These are phyloP conservation scores for Boletus huronensis DNA, from an alignment of 768 basidiomycete species.

Conservation along the genomic window DNA sequence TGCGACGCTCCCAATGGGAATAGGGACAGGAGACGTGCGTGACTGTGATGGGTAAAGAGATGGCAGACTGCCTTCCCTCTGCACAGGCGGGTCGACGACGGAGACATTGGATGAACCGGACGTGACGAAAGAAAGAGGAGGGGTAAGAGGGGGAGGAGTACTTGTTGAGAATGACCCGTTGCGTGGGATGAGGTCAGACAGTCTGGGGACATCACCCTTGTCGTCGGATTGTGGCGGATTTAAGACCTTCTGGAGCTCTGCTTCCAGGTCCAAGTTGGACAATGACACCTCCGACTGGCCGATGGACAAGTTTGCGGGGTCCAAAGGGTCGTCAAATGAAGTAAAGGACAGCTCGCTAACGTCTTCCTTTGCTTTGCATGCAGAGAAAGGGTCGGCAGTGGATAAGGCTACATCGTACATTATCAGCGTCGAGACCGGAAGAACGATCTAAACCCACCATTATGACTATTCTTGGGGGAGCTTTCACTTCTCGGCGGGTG, in stretches of 20 bases:
- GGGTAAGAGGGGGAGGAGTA: slow-evolving; percentile 25
- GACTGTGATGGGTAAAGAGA: slow-evolving; percentile 2
- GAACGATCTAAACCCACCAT: slow-evolving; percentile 13
- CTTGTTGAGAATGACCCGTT: slow-evolving; percentile 24
- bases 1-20: background rate
- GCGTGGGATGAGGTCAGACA: slow-evolving; percentile 27
- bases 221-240: slow-evolving; percentile 10
- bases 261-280: slow-evolving; percentile 31
- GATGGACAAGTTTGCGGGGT: slow-evolving; percentile 33
- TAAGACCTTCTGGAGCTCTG: slow-evolving; percentile 26
- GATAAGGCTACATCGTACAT: slow-evolving; percentile 7
- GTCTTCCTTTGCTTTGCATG: slow-evolving; percentile 25
- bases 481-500: slow-evolving; percentile 17
- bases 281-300: slow-evolving; percentile 37
- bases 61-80: slow-evolving; percentile 3
- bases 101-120: slow-evolving; percentile 18
- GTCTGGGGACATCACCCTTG: slow-evolving; percentile 15
- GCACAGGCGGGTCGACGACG: slow-evolving; percentile 5
- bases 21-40: slow-evolving; percentile 1
- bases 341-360: slow-evolving; percentile 24
- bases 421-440: background rate
- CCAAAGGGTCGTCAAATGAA: slow-evolving; percentile 29
- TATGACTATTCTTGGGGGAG: slow-evolving; percentile 17
- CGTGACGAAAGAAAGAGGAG: slow-evolving; percentile 18
- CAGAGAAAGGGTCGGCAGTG: slow-evolving; percentile 21